These are phyloP conservation scores for Suillus paluster DNA, from an alignment of 768 basidiomycete species.

Conservation along the genomic window DNA sequence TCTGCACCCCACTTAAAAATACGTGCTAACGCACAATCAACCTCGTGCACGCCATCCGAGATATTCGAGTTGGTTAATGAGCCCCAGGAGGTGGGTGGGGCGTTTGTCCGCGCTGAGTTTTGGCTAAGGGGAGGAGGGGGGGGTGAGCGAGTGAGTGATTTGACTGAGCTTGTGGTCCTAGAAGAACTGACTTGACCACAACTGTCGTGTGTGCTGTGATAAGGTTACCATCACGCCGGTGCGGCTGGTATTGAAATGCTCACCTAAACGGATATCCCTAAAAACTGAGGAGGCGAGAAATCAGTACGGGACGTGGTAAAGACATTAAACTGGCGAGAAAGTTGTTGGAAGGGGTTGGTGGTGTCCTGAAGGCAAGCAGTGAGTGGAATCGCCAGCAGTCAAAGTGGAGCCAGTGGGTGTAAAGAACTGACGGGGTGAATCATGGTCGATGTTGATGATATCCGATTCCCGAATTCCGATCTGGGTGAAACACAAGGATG, in stretches of 20 bases:
- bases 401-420: background rate
- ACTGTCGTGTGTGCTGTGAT: slow-evolving; percentile 21
- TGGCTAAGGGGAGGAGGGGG: slow-evolving; percentile 48
- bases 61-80: slow-evolving; percentile 71
- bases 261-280: slow-evolving; percentile 97
- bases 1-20: too few relatives aligned
- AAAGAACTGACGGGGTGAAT: background rate
- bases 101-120: slow-evolving; percentile 83
- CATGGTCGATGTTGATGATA: too few relatives aligned
- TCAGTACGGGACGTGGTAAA: slow-evolving; percentile 10
- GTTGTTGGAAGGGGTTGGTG: slow-evolving; percentile 22
- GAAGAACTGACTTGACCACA: slow-evolving; percentile 35
- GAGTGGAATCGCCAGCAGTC: background rate
- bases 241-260: slow-evolving; percentile 25
- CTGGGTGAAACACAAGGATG: too few relatives aligned
- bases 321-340: slow-evolving; percentile 49
- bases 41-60: slow-evolving; percentile 93
- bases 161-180: background rate
- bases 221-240: background rate
- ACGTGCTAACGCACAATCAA: too few relatives aligned
- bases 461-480: too few relatives aligned
- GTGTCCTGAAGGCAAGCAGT: background rate
- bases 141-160: slow-evolving; percentile 16
- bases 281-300: slow-evolving; percentile 55
- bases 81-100: slow-evolving; percentile 88